Conservation (phyloP, 345 rosid genomes). For the Euphorbia peplus region DNA sequence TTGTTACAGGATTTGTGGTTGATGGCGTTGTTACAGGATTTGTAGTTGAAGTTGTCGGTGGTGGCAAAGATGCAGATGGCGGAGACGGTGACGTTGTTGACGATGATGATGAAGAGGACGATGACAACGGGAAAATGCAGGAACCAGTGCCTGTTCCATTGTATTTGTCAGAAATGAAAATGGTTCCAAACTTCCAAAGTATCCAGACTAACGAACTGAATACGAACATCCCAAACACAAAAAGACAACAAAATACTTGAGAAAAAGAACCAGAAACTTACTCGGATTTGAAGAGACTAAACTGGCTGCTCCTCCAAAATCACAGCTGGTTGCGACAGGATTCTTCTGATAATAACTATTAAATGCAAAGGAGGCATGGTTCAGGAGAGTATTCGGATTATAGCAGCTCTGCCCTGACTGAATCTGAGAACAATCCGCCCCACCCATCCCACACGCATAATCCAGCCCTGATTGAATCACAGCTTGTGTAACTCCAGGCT, state of each 20-base stretch:
- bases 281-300: slow-evolving; percentile 72
- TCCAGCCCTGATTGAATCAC: slow-evolving; percentile 74
- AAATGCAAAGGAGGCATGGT: slow-evolving; percentile 90
- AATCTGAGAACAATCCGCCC: slow-evolving; percentile 82
- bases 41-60: slow-evolving; percentile 28
- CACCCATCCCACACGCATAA: slow-evolving; percentile 89
- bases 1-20: slow-evolving; percentile 16
- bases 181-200: background rate
- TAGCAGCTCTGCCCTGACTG: slow-evolving; percentile 85
- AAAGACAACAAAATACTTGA: background rate
- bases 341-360: slow-evolving; percentile 91
- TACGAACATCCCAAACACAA: too few species aligned
- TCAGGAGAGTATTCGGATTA: slow-evolving; percentile 60
- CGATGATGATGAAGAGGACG: slow-evolving; percentile 29
- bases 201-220: too few species aligned
- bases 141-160: slow-evolving; percentile 68
- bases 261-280: slow-evolving; percentile 32
- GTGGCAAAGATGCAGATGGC: slow-evolving; percentile 41
- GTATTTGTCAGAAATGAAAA: background rate
- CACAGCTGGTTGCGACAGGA: slow-evolving; percentile 75
- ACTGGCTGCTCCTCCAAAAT: slow-evolving; percentile 75
- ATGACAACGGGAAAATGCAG: slow-evolving; percentile 59
- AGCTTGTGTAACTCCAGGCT: slow-evolving; percentile 50
- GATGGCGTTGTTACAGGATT: slow-evolving; percentile 20
- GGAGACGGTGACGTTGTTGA: slow-evolving; percentile 36